phyloP scores from a whole-genome alignment of 169 alveolate species.

The Plasmodium inui region DNA sequence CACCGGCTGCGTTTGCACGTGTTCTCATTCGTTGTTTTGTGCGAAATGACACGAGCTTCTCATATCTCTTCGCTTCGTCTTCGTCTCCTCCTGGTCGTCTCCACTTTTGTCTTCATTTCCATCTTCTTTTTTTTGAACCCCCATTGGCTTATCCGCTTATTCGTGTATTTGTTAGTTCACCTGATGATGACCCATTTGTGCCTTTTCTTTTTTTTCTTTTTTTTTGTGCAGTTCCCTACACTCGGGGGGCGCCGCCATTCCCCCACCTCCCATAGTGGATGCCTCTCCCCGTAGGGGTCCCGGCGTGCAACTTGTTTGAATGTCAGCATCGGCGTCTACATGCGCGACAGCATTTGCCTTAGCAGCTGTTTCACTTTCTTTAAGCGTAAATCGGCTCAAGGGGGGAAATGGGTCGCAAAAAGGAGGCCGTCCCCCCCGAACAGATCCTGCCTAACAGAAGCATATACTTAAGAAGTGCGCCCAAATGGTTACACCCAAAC shows the following conservation, averaged over 20 bases:
- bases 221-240: neutral
- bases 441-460: too few species aligned
- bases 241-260: neutral
- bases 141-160: neutral
- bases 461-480: too few species aligned
- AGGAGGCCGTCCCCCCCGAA: neutral
- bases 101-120: neutral
- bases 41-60: neutral
- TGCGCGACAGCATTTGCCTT: neutral
- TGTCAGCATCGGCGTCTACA: neutral
- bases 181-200: neutral
- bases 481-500: too few species aligned
- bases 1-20: too few species aligned
- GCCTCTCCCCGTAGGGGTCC: neutral
- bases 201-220: neutral
- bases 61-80: neutral
- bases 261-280: neutral
- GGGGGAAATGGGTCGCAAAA: neutral
- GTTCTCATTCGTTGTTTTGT: too few species aligned
- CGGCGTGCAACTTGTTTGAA: neutral
- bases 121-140: neutral
- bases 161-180: neutral
- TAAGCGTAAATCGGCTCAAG: neutral
- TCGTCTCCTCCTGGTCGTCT: neutral
- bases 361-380: neutral